Evolutionary conservation across 805 yeast genomes (phyloP), one percentile per base, ranked within the genome.

Genomic region (Ogataea henricii): DNA sequence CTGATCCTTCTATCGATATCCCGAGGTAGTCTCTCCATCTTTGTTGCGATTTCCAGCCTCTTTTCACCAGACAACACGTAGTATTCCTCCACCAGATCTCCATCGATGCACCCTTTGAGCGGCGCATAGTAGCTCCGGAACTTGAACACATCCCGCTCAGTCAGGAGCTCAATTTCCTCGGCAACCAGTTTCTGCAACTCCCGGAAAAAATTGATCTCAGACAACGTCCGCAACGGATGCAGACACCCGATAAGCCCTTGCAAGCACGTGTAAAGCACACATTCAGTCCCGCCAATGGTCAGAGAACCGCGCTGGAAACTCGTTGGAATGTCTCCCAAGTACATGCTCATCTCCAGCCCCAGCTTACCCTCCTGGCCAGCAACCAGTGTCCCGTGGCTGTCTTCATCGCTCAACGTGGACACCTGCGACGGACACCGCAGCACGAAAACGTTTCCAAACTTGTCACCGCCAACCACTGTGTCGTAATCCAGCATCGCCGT

Each of bases 111-210:
- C 42, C 81, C 77, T 53, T 82, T 84, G 2, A 76, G 78, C 0
- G 97, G 97, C n/a, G 80, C 82, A 63, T 89, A 89, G 59, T 85
- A 86, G 44, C 97, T 77, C 46, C 97, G 69, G 62, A 76, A 91
- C 47, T 77, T 77, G 52, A 79, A 49, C 48, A 83, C 87, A 52
- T 85, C 86, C 47, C 94, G 73, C 0, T 85, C 92, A 2, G 83
- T 72, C n/a, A 82, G 47, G 3, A 76, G 64, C 50, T 64, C 59
- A n/a, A 63, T 44, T 35, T 61, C 65, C 14, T 67, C 59, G 7
- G 77, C 58, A 51, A 82, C 63, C 8, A 67, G 62, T 7, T 65
- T 62, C 56, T 89, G 87, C 26, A 91, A 63, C 32, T 70, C 75
- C 29, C 65, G 64, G 59, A 89, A 76, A 51, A 82, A 79, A 36